Evolutionary conservation across 352 stramenopile genomes (phyloP).

Genomic region (Globisporangium ultimum): DNA sequence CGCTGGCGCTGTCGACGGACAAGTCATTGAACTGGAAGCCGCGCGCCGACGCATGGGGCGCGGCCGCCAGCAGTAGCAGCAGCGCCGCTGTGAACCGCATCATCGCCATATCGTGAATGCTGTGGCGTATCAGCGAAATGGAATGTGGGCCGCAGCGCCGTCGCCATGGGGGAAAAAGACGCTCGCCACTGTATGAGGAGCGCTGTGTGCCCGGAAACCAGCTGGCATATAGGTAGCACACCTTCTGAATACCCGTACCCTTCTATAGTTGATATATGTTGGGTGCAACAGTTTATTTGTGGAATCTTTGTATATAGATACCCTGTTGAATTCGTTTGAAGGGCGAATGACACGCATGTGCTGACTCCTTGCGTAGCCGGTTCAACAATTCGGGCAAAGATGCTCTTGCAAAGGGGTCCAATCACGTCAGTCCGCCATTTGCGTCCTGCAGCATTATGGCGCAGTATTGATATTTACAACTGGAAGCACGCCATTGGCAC

Average conservation of each 20-base stretch:
- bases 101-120: neutral
- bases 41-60: neutral
- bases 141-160: too few relatives aligned
- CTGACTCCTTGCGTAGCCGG: too few relatives aligned
- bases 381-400: too few relatives aligned
- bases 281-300: neutral
- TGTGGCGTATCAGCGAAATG: neutral
- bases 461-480: too few relatives aligned
- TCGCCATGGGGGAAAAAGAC: neutral
- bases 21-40: slow-evolving; percentile 12
- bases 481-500: too few relatives aligned
- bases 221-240: neutral
- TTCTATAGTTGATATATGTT: neutral
- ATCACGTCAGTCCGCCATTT: too few relatives aligned
- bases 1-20: neutral
- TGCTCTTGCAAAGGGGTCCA: too few relatives aligned
- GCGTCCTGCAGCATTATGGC: too few relatives aligned
- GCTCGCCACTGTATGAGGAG: neutral
- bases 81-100: neutral
- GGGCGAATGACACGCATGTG: too few relatives aligned
- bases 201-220: neutral
- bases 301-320: too few relatives aligned
- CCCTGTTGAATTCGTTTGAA: too few relatives aligned
- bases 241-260: neutral
- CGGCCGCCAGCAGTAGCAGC: neutral